Conservation (phyloP, 1,139 yeast genomes). For the Blastobotrys serpentis region DNA sequence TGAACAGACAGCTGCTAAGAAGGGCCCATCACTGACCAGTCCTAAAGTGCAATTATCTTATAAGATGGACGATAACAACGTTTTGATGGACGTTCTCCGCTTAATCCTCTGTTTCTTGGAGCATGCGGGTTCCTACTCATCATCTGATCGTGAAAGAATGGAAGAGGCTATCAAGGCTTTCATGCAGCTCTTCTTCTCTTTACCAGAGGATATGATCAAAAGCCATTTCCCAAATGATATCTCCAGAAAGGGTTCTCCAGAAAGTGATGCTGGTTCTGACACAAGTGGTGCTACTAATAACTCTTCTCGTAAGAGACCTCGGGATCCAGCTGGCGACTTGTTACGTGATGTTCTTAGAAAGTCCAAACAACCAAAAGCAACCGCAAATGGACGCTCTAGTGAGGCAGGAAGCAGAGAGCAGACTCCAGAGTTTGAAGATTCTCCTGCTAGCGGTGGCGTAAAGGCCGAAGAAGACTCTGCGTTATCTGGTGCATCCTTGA, state of each 20-base stretch:
- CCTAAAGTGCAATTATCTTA: conserved; percentile 83
- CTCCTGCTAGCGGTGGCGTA: too few relatives aligned
- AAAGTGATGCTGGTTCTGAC: conserved; percentile 20
- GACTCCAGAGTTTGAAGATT: conserved; percentile 31
- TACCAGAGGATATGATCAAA: conserved; percentile 34
- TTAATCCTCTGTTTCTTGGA: conserved; percentile 69
- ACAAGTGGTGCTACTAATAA: conserved; percentile 26
- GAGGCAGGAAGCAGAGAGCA: conserved; percentile 23
- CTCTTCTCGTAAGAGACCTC: conserved; percentile 43
- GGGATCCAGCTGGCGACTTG: conserved; percentile 50
- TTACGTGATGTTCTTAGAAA: conserved; percentile 71
- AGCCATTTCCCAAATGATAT: conserved; percentile 24
- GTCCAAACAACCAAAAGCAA: conserved; percentile 44
- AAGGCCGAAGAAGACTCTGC: conserved; percentile 15
- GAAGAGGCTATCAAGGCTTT: conserved; percentile 71
- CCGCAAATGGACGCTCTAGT: conserved; percentile 13
- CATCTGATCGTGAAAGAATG: conserved; percentile 76
- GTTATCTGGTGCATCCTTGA: conserved; percentile 22
- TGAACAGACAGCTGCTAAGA: conserved; percentile 76
- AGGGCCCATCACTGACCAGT: conserved; percentile 84
- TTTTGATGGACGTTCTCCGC: conserved; percentile 70
- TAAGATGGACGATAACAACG: conserved; percentile 60
- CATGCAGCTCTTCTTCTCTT: conserved; percentile 64
- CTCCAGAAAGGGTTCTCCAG: conserved; percentile 24
- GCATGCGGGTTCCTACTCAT: conserved; percentile 68